Percentiles rank a stretch among this genome's conserved stretches.
These are phyloP conservation scores for Sordariomycetes sp. DNA, from an alignment of 2,329 filamentous ascomycete genomes.

Conservation along the genomic window DNA sequence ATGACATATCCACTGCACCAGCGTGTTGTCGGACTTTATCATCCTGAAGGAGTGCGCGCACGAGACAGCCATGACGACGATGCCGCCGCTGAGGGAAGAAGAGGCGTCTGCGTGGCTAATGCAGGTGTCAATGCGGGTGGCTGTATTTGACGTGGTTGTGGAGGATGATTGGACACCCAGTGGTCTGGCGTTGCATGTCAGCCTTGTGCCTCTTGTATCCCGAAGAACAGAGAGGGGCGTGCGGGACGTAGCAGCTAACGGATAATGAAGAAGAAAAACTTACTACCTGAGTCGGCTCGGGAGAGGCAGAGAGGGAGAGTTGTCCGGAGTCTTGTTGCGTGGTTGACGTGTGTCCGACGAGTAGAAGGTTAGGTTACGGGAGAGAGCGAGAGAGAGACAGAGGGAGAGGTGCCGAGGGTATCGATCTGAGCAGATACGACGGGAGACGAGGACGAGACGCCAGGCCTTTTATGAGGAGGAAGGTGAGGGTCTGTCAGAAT, in stretches of 20 bases:
- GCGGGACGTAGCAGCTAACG: not conserved
- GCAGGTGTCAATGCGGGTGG: slow-evolving; percentile 1
- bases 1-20: slow-evolving; percentile 58
- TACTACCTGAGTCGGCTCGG: no score
- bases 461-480: no score
- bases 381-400: no score
- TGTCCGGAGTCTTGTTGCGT: no score
- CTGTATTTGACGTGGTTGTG: not conserved
- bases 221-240: not conserved
- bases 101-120: not conserved
- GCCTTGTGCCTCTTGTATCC: slow-evolving; percentile 1
- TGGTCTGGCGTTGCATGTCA: not conserved
- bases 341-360: no score
- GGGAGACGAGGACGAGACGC: no score
- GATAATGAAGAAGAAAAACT: not conserved
- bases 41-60: slow-evolving; percentile 56
- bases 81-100: not conserved
- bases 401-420: no score
- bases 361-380: no score
- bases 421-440: no score
- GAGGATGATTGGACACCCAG: not conserved
- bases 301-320: no score
- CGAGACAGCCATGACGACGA: slow-evolving; percentile 32
- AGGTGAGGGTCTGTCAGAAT: no score
- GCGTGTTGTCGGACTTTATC: slow-evolving; percentile 57